A percentile compares a stretch with the other conserved stretches of the same genome.
These are phyloP conservation scores for Neoboletus brunneissimus DNA, from an alignment of 768 basidiomycete species.

Conservation along the genomic window DNA sequence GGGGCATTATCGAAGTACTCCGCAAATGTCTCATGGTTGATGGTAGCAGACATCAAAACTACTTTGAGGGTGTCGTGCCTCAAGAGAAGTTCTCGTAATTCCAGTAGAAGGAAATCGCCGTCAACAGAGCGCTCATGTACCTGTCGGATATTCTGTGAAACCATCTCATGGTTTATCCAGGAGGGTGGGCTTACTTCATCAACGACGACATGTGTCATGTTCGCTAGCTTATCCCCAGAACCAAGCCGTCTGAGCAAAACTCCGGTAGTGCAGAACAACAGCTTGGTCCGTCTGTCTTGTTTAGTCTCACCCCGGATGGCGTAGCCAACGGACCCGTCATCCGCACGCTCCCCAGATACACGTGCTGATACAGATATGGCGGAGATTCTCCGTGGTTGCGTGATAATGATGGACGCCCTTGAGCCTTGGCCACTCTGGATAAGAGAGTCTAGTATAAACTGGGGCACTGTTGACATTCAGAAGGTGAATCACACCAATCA, in stretches of 20 bases:
- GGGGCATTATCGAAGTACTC: conserved; percentile 83
- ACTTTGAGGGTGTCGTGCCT: conserved; percentile 69
- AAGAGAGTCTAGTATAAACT: conserved; percentile 84
- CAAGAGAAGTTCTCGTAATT: conserved; percentile 72
- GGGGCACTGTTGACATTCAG: conserved; percentile 55
- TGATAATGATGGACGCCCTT: conserved; percentile 72
- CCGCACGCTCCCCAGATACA: conserved; percentile 75
- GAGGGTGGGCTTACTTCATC: conserved; percentile 65
- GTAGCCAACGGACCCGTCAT: conserved; percentile 83
- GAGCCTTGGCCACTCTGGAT: conserved; percentile 62
- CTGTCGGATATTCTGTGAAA: conserved; percentile 35
- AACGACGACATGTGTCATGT: conserved; percentile 81
- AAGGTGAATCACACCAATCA: neutral
- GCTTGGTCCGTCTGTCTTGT: conserved; percentile 59
- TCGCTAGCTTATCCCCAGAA: conserved; percentile 65
- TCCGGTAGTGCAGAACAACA: conserved; percentile 92
- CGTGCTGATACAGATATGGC: conserved; percentile 87
- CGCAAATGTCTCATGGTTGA: conserved; percentile 83
- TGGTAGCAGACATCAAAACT: conserved; percentile 92
- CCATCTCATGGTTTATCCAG: neutral
- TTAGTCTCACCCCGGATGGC: conserved; percentile 85
- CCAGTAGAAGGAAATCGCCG: conserved; percentile 83
- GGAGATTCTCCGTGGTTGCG: conserved; percentile 86
- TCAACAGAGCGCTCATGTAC: conserved; percentile 93
- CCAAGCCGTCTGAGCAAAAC: conserved; percentile 80